Conservation (phyloP, 2,329 filamentous ascomycete species). For the Blastomyces parvus region DNA sequence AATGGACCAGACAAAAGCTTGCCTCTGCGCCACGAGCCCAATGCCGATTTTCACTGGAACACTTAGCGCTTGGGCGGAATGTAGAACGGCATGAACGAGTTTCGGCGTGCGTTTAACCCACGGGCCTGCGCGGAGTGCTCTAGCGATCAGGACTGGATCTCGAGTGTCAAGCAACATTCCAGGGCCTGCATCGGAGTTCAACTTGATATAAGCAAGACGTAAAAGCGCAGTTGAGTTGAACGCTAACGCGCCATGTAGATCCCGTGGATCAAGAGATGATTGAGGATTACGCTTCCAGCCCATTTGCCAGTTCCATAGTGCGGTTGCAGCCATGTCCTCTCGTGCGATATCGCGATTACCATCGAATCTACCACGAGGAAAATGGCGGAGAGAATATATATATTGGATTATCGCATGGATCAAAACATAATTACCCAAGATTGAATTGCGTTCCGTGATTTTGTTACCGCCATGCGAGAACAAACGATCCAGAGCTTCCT, state of each 20-base stretch:
- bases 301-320: conserved; percentile 34
- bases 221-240: conserved; percentile 57
- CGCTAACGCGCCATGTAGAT: conserved; percentile 49
- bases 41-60: conserved; percentile 38
- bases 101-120: conserved; percentile 46
- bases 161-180: conserved; percentile 54
- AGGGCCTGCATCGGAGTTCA: conserved; percentile 54
- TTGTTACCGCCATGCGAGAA: conserved; percentile 26
- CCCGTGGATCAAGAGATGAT: conserved; percentile 26
- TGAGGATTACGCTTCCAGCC: conserved; percentile 34
- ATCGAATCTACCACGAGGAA: conserved; percentile 28
- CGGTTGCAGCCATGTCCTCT: conserved; percentile 35
- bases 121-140: conserved; percentile 49
- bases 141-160: conserved; percentile 52
- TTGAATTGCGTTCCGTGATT: conserved; percentile 35
- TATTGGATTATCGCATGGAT: conserved; percentile 48
- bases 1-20: conserved; percentile 28
- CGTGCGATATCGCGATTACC: conserved; percentile 24
- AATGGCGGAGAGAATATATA: conserved; percentile 43
- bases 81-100: conserved; percentile 53
- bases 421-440: conserved; percentile 46
- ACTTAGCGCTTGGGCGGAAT: conserved; percentile 57
- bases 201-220: conserved; percentile 48
- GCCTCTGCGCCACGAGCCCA: conserved; percentile 31
- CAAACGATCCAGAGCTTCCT: conserved; percentile 37